Percentiles rank a stretch among this genome's conserved stretches.
phyloP scores from a whole-genome alignment of 1,139 yeast genomes.

The Candida sp. region DNA sequence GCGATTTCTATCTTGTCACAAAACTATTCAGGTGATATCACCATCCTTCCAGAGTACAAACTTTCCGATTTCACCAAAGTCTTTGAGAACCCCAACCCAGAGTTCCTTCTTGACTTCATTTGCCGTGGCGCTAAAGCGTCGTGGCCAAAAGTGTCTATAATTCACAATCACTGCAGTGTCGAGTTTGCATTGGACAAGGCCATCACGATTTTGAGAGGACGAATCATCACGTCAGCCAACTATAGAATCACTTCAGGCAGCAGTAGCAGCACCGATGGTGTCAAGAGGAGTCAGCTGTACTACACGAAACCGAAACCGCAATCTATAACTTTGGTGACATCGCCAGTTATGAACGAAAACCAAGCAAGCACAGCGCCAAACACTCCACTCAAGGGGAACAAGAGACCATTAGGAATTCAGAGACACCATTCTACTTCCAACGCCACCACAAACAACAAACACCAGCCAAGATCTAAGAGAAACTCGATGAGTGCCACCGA shows the following conservation, averaged over 20 bases:
- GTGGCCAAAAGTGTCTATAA: conserved; percentile 89
- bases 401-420: conserved; percentile 20
- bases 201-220: conserved; percentile 67
- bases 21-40: conserved; percentile 91
- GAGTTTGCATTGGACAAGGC: conserved; percentile 89
- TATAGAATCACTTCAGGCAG: conserved; percentile 20
- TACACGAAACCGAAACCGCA: conserved; percentile 8
- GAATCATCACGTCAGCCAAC: conserved; percentile 51
- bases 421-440: conserved; percentile 27
- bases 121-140: conserved; percentile 89
- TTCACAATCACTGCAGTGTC: conserved; percentile 86
- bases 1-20: conserved; percentile 79
- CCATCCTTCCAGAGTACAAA: conserved; percentile 80
- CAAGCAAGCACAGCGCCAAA: conserved; percentile 13
- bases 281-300: conserved; percentile 14
- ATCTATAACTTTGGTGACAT: conserved; percentile 24
- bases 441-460: conserved; percentile 4
- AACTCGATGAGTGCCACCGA: conserved; percentile 30
- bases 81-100: conserved; percentile 80
- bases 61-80: conserved; percentile 63
- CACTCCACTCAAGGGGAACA: conserved; percentile 15
- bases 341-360: conserved; percentile 19
- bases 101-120: conserved; percentile 70
- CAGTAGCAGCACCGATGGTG: conserved; percentile 3
- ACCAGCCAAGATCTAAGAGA: conserved; percentile 21